Evolutionary conservation across 768 basidiomycete genomes (phyloP), one percentile per base, ranked within the genome.

Genomic region (Suillus variegatus): DNA sequence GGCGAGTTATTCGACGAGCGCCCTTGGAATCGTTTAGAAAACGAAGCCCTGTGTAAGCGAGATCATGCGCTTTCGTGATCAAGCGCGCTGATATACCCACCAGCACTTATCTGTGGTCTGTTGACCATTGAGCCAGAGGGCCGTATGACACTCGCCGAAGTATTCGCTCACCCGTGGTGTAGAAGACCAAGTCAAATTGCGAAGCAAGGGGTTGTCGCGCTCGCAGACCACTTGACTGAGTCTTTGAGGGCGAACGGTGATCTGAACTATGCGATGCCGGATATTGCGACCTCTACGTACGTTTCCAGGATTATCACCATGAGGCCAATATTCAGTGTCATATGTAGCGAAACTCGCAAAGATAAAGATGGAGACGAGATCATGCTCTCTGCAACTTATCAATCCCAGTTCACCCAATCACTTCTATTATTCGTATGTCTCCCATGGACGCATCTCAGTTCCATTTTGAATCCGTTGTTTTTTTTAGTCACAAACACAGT

Each of bases 351-450:
- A 43, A 61, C 65, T 3, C 56, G 41, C 60, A 74, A 78, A 44
- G 86, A 87, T 65, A 77, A 74, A 7, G 89, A 93, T 63, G 86
- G 80, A 16, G 89, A 90, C 69, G 75, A 82, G 51, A 77, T 84
- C 66, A 90, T 91, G 88, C 75, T 82, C 32, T 82, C 88, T 4
- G 83, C 82, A 4, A 79, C 82, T 10, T 81, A 82, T 60, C 79
- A 80, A 49, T 87, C 91, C 0, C 91, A 93, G 69, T 95, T 95
- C 75, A 92, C 92, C 0, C 91, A 92, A 70, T 81, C 87, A 0
- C 82, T 95, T 20, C 84, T 92, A 80, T 84, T 95, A 61, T 95
- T 94, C 80, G 93, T 94, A 69, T 64, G 91, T 82, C n/a, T 44
- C 65, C 64, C 38, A 1, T 14, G 44, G 32, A 32, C 2, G 25